Evolutionary conservation across 2,329 filamentous ascomycete genomes (phyloP).

Genomic region (Colletotrichum euphorbiae): DNA sequence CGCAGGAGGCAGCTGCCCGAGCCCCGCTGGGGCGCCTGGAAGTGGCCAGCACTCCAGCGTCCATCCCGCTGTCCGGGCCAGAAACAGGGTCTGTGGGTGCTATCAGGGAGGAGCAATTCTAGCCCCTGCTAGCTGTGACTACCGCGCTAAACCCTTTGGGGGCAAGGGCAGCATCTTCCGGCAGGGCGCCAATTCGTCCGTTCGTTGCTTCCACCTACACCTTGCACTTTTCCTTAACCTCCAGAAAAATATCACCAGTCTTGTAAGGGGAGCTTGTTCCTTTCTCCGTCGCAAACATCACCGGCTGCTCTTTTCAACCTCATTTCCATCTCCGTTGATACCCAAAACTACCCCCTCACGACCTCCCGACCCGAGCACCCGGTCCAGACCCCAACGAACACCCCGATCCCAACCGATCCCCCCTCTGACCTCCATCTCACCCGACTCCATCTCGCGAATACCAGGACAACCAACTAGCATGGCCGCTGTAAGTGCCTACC

Average conservation of each 20-base stretch:
- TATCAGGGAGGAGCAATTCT: conserved; percentile 29
- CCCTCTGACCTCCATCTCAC: conserved; percentile 25
- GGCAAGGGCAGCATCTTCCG: conserved; percentile 34
- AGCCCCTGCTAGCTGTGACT: conserved; percentile 30
- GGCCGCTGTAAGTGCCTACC: conserved; percentile 39
- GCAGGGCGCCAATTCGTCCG: conserved; percentile 41
- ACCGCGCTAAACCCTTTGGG: conserved; percentile 31
- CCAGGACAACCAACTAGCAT: conserved; percentile 39
- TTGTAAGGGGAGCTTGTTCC: conserved; percentile 40
- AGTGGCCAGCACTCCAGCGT: conserved; percentile 19
- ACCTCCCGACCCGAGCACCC: conserved; percentile 34
- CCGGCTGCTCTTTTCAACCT: conserved; percentile 35
- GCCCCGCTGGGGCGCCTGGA: conserved; percentile 34
- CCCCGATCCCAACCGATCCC: conserved; percentile 33
- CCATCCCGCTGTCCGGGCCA: conserved; percentile 16
- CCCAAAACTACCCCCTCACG: conserved; percentile 26
- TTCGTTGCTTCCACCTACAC: conserved; percentile 38
- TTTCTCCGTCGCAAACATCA: conserved; percentile 41
- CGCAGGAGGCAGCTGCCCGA: conserved; percentile 26
- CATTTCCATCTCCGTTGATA: conserved; percentile 41
- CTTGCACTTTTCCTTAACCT: conserved; percentile 40
- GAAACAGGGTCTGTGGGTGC: conserved; percentile 14
- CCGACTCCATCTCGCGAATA: conserved; percentile 34
- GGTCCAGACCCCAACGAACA: conserved; percentile 27
- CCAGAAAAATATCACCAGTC: conserved; percentile 43